These are phyloP conservation scores for Annulohypoxylon nitens DNA, from an alignment of 495 filamentous ascomycete genomes.

Conservation along the genomic window DNA sequence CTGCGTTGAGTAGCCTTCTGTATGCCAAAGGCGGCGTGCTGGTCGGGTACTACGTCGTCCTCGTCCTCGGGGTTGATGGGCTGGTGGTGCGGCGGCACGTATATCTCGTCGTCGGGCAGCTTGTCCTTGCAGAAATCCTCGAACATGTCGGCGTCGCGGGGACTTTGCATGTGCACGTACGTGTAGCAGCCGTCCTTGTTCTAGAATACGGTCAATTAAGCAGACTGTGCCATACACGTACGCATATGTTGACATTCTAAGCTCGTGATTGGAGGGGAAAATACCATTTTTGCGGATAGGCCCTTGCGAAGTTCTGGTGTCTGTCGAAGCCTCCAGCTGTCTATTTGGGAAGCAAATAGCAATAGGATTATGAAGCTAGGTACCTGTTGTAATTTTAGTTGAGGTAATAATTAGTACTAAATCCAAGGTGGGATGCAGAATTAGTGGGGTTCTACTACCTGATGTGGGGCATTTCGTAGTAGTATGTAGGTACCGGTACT, in stretches of 20 bases:
- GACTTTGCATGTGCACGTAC: conserved; percentile 85
- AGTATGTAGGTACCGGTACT: background rate
- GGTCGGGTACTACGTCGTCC: conserved; percentile 96
- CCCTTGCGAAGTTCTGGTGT: too few relatives aligned
- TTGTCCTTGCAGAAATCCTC: conserved; percentile 85
- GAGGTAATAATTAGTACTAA: background rate
- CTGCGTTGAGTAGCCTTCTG: conserved; percentile 81
- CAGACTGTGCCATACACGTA: background rate
- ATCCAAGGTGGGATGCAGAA: background rate
- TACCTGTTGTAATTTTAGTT: background rate
- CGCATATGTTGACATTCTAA: background rate
- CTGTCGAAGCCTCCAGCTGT: too few relatives aligned
- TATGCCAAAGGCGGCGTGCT: conserved; percentile 97
- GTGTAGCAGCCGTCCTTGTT: conserved; percentile 91
- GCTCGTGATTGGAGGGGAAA: background rate
- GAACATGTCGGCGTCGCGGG: conserved; percentile 88
- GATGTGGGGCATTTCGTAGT: background rate
- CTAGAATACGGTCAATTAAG: conserved; percentile 55
- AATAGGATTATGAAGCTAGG: background rate
- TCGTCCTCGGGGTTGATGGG: conserved; percentile 97
- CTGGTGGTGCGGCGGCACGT: conserved; percentile 89
- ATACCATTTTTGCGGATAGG: conserved; percentile 27
- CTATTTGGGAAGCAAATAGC: background rate
- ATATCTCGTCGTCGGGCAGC: conserved; percentile 81
- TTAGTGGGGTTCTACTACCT: background rate